These are phyloP conservation scores for Paxillus rubicundulus DNA, from an alignment of 768 basidiomycete genomes.

Conservation along the genomic window DNA sequence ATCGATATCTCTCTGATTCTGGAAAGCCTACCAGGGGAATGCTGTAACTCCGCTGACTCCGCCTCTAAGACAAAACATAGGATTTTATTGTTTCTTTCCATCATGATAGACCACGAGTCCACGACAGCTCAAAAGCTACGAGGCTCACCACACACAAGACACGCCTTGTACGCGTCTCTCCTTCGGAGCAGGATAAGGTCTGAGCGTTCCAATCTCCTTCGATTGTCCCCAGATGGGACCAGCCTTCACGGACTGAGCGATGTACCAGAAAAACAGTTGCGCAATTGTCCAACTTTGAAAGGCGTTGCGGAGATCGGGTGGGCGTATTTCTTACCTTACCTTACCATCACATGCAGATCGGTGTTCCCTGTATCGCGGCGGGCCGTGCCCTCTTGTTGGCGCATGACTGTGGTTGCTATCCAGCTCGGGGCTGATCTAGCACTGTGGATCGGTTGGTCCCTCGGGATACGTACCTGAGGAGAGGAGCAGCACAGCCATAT, in stretches of 20 bases:
- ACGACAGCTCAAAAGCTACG: constrained; percentile 30
- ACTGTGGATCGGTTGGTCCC: neutral
- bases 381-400: constrained; percentile 10
- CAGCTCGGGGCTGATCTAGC: neutral
- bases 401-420: constrained; percentile 3
- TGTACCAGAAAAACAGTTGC: constrained; percentile 32
- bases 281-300: constrained; percentile 25
- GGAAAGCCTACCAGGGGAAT: neutral
- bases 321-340: neutral
- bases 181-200: constrained; percentile 35
- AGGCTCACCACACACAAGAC: constrained; percentile 29
- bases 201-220: constrained; percentile 28
- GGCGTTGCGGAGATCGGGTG: constrained; percentile 28
- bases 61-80: constrained; percentile 7
- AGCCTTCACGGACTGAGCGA: constrained; percentile 25
- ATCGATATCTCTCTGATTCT: too few relatives aligned
- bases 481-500: constrained; percentile 4
- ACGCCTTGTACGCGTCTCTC: constrained; percentile 13
- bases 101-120: too few relatives aligned
- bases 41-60: constrained; percentile 20
- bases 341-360: neutral
- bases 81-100: neutral
- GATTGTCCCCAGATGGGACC: constrained; percentile 31
- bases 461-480: neutral
- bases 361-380: constrained; percentile 23